A percentile compares a stretch with the other conserved stretches of the same genome.
Conservation (phyloP, 2,329 filamentous ascomycete genomes). For the Penicillium glabrum region DNA sequence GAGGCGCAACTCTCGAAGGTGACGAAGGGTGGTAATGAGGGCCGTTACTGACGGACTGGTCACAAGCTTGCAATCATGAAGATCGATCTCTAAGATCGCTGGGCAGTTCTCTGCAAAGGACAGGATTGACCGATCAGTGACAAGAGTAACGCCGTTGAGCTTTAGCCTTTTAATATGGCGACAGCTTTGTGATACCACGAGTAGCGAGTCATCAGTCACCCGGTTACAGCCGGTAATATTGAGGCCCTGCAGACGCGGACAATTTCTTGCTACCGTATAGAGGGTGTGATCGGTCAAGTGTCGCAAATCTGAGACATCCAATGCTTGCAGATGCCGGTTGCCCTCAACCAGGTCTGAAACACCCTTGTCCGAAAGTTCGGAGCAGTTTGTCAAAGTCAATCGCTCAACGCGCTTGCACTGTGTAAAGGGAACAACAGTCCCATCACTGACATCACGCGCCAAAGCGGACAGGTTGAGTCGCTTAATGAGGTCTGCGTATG, state of each 20-base stretch:
- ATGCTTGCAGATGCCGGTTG: conserved; percentile 77
- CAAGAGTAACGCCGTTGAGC: conserved; percentile 85
- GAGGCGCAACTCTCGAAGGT: conserved; percentile 86
- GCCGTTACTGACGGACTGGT: conserved; percentile 81
- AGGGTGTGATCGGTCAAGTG: conserved; percentile 81
- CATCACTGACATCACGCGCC: conserved; percentile 76
- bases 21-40: conserved; percentile 73
- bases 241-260: conserved; percentile 80
- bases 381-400: conserved; percentile 88
- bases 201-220: conserved; percentile 83
- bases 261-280: conserved; percentile 74
- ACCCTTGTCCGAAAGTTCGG: conserved; percentile 77
- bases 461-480: conserved; percentile 85
- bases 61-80: conserved; percentile 79
- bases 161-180: conserved; percentile 88
- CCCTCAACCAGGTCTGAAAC: conserved; percentile 75
- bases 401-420: conserved; percentile 90
- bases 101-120: conserved; percentile 86
- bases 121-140: conserved; percentile 77
- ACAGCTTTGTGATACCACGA: conserved; percentile 77
- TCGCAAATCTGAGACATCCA: conserved; percentile 83
- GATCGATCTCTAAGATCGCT: conserved; percentile 93
- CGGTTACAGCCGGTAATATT: conserved; percentile 86
- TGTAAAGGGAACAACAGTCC: conserved; percentile 77
- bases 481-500: conserved; percentile 87